These are phyloP conservation scores for Hemerocallis citrina DNA, from an alignment of 106 monocot species.

Conservation along the genomic window DNA sequence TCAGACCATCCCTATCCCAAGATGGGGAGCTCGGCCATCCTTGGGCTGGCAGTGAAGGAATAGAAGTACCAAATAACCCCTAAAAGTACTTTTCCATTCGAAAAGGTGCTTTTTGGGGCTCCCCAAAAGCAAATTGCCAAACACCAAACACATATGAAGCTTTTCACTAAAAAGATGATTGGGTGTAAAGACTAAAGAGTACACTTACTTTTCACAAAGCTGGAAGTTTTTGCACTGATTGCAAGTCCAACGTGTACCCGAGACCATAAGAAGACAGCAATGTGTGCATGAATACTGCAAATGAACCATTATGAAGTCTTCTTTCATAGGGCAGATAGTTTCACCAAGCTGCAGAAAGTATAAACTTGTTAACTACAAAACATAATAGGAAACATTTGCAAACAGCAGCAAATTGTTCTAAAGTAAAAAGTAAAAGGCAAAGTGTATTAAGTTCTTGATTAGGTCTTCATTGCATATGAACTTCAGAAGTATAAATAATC, in stretches of 20 bases:
- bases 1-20: too few relatives aligned
- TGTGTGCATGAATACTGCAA: conserved; percentile 81
- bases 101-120: too few relatives aligned
- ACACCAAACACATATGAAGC: too few relatives aligned
- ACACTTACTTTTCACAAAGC: conserved; percentile 84
- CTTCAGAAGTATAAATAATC: neutral
- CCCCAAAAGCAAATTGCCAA: too few relatives aligned
- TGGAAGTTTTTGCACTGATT: conserved; percentile 79
- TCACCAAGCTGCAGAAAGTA: conserved; percentile 72
- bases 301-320: conserved; percentile 99
- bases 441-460: neutral
- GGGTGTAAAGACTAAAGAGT: neutral
- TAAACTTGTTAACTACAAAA: neutral
- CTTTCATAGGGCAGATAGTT: conserved; percentile 92
- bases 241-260: conserved; percentile 87
- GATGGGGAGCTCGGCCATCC: too few relatives aligned
- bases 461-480: neutral
- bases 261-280: conserved; percentile 87
- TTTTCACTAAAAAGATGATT: too few relatives aligned
- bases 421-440: neutral
- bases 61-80: too few relatives aligned
- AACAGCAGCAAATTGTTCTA: neutral
- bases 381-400: neutral
- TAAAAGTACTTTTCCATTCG: too few relatives aligned
- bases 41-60: too few relatives aligned